These are phyloP conservation scores for Crithidia sp. DNA, from an alignment of 208 protist genomes.

Conservation along the genomic window DNA sequence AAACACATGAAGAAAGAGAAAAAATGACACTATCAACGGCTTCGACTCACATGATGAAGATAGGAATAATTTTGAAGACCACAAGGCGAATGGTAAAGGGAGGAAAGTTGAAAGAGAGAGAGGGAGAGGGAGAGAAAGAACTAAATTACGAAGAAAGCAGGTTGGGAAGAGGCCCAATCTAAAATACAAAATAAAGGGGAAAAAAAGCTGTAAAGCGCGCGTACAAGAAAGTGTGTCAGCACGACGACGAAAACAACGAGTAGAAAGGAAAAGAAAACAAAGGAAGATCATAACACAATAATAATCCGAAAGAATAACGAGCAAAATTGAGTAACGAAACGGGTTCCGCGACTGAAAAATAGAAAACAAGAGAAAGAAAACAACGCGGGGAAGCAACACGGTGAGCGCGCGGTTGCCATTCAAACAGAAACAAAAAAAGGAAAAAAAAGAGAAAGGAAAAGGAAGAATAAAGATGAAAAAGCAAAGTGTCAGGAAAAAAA, in stretches of 20 bases:
- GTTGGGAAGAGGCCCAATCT: not conserved
- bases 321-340: too few relatives aligned
- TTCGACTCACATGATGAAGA: not conserved
- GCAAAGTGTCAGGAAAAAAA: not conserved
- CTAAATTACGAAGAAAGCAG: not conserved
- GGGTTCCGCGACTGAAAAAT: too few relatives aligned
- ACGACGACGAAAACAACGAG: too few relatives aligned
- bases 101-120: constrained; percentile 14
- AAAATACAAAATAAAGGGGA: not conserved
- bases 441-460: not conserved
- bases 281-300: not conserved
- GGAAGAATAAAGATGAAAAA: constrained; percentile 21
- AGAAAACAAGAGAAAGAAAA: too few relatives aligned
- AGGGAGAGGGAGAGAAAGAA: constrained; percentile 4
- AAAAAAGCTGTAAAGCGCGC: not conserved
- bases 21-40: not conserved
- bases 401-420: not conserved
- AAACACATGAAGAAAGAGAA: not conserved
- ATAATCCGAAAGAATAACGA: too few relatives aligned
- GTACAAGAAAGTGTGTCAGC: too few relatives aligned
- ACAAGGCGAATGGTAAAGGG: not conserved
- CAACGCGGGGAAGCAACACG: too few relatives aligned
- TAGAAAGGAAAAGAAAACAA: not conserved
- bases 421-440: not conserved
- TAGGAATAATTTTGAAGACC: not conserved